phyloP scores from a whole-genome alignment of 2,329 filamentous ascomycete species.

The Apiospora arundinis region DNA sequence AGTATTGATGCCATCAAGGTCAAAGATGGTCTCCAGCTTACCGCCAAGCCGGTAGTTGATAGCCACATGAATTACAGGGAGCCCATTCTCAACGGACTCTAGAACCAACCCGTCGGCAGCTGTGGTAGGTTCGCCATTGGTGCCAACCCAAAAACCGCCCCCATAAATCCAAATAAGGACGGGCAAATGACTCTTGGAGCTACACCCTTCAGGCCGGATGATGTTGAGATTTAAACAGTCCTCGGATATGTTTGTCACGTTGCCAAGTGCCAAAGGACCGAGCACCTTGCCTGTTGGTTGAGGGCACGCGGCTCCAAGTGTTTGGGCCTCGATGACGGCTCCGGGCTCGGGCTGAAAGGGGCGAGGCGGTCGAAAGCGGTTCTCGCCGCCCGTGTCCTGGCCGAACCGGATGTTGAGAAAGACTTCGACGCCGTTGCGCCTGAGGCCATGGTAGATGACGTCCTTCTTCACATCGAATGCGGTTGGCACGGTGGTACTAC shows the following conservation, averaged over 20 bases:
- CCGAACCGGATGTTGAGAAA: conserved; percentile 56
- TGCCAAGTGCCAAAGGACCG: conserved; percentile 41
- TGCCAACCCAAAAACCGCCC: conserved; percentile 41
- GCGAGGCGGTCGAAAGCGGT: conserved; percentile 53
- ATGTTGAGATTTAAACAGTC: conserved; percentile 39
- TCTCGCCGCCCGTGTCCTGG: conserved; percentile 50
- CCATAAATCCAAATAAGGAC: conserved; percentile 46
- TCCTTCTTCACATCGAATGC: conserved; percentile 25
- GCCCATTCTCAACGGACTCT: conserved; percentile 45
- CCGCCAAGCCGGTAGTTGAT: conserved; percentile 44
- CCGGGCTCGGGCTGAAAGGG: conserved; percentile 41
- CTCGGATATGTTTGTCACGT: conserved; percentile 45
- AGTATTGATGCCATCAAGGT: conserved; percentile 27
- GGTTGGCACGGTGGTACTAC: neutral
- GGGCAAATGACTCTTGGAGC: conserved; percentile 34
- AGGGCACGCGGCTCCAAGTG: conserved; percentile 51
- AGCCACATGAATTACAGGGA: conserved; percentile 43
- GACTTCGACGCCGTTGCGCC: conserved; percentile 51
- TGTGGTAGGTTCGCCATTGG: conserved; percentile 41
- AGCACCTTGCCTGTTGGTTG: conserved; percentile 43
- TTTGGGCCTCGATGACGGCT: conserved; percentile 45
- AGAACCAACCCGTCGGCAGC: conserved; percentile 52
- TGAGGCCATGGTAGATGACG: conserved; percentile 50
- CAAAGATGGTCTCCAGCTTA: conserved; percentile 26
- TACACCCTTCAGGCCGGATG: conserved; percentile 37